Base-by-base conservation (phyloP, 371 early-diverging fungal genomes). In the Mucor lusitanicus region DNA sequence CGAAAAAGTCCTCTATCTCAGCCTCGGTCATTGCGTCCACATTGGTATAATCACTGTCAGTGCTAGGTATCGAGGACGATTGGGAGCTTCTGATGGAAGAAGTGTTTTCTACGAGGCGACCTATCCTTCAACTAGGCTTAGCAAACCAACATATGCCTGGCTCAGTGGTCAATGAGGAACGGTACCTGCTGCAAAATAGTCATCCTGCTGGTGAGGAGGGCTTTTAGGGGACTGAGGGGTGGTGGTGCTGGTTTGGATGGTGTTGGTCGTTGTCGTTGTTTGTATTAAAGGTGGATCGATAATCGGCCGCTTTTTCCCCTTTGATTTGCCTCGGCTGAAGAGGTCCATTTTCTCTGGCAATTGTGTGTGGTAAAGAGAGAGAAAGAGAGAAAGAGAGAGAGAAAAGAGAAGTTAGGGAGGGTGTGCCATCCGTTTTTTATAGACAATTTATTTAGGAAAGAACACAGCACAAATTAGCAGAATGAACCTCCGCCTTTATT, bases 1-100 rank as follows among this genome's bases (percentile, higher is more conserved):
- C 84, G 60, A 84, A 84, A 17, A 71, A 70, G 0, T 75, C 77
- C 39, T 84, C 80, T 17, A 84, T 69, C 63, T 84, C 82, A 11
- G 50, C 33, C 42, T 74, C 74, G 30, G 68, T 58, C 68, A 70
- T 65, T 11, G 39, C 30, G 23, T 70, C 71, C 13, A 62, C 64
- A 42, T 60, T 60, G 21, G 61, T 65, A 28, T 54, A 61, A 25
- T 76, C 76, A 23, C 68, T 68, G 23, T 76, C 76, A 15, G 65
- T 70, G 15, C 73, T 73, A 46, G 70, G 76, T 32, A 66, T 65
- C n/a, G 76, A 68, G 23, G 76, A 76, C 17, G 76, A 76, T 30
- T 76, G 68, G 8, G 76, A 73, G 11, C 64, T 73, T 59, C 71
- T 64, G 23, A 68, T 63, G n/a, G 76, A 72, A 8, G 67, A 61